Evolutionary conservation across 345 rosid species (phyloP).

Genomic region (Clarkia xantiana): DNA sequence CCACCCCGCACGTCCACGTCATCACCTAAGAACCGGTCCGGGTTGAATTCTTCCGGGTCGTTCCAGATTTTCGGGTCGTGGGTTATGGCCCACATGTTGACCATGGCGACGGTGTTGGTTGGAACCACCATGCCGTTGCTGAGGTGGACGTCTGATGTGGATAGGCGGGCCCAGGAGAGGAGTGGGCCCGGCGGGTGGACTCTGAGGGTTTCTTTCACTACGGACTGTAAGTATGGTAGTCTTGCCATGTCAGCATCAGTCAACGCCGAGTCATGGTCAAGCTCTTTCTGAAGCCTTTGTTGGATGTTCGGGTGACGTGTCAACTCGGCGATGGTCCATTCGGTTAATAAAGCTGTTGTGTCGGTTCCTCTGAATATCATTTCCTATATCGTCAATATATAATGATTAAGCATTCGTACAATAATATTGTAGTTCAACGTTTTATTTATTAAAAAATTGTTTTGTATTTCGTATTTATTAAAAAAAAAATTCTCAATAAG

Average conservation of each 20-base stretch:
- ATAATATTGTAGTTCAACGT: no score
- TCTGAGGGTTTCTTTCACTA: conserved; percentile 58
- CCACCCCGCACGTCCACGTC: conserved; percentile 56
- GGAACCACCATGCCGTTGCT: conserved; percentile 78
- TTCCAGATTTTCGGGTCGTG: conserved; percentile 60
- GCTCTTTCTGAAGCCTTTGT: conserved; percentile 33
- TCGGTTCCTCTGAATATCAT: conserved; percentile 92
- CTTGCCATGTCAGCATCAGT: conserved; percentile 39
- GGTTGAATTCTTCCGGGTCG: conserved; percentile 38
- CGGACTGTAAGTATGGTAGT: conserved; percentile 60
- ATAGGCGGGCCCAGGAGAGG: conserved; percentile 81
- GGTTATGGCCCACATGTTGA: conserved; percentile 96
- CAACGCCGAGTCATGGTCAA: conserved; percentile 8
- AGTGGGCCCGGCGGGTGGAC: conserved; percentile 92
- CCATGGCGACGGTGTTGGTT: conserved; percentile 69
- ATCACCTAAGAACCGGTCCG: conserved; percentile 45
- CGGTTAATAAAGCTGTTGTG: conserved; percentile 68
- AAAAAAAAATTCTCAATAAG: background rate
- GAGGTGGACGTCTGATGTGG: conserved; percentile 64
- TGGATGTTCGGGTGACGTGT: conserved; percentile 47
- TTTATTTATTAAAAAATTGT: no score
- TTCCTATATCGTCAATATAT: conserved; percentile 31
- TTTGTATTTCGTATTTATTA: background rate
- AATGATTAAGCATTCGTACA: no score
- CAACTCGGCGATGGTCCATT: conserved; percentile 85